phyloP scores from a whole-genome alignment of 2,329 filamentous ascomycete species.

The Fusarium sp. region DNA sequence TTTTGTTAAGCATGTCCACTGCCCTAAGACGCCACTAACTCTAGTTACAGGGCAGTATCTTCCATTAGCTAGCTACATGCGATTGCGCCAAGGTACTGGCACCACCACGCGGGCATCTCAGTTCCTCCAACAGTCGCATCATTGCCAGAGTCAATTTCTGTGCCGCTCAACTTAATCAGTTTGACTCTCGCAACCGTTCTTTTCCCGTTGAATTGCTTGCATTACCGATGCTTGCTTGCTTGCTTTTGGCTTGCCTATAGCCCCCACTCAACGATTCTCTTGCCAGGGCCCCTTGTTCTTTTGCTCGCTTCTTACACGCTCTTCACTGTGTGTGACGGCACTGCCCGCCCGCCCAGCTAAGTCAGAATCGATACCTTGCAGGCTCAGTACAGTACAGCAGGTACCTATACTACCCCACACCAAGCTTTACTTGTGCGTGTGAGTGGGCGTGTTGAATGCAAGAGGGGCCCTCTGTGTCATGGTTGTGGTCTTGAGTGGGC shows the following conservation, averaged over 20 bases:
- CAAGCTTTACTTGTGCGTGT: conserved; percentile 45
- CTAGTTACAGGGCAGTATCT: conserved; percentile 1
- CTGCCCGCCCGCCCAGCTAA: conserved; percentile 46
- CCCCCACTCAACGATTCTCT: conserved; percentile 35
- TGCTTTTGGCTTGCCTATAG: conserved; percentile 30
- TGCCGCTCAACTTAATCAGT: conserved; percentile 1
- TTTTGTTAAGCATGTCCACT: conserved; percentile 17
- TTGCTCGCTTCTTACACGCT: conserved; percentile 39
- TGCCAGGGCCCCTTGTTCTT: conserved; percentile 27
- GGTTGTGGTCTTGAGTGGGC: conserved; percentile 39
- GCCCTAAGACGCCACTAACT: conserved; percentile 33
- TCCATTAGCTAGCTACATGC: conserved; percentile 18
- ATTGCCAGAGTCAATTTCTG: conserved; percentile 18
- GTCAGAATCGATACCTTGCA: conserved; percentile 18
- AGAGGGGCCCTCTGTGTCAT: conserved; percentile 38
- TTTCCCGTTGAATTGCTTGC: conserved; percentile 38
- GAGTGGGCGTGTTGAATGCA: conserved; percentile 34
- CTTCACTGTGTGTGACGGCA: conserved; percentile 46
- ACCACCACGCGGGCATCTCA: conserved; percentile 28
- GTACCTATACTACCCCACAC: conserved; percentile 41
- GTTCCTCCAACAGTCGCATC: conserved; percentile 17
- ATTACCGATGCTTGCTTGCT: conserved; percentile 43
- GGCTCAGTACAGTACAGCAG: background rate
- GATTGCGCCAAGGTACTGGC: conserved; percentile 35
- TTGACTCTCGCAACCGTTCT: conserved; percentile 13